These are phyloP conservation scores for Mariannaea elegans DNA, from an alignment of 2,329 filamentous ascomycete species.

Conservation along the genomic window DNA sequence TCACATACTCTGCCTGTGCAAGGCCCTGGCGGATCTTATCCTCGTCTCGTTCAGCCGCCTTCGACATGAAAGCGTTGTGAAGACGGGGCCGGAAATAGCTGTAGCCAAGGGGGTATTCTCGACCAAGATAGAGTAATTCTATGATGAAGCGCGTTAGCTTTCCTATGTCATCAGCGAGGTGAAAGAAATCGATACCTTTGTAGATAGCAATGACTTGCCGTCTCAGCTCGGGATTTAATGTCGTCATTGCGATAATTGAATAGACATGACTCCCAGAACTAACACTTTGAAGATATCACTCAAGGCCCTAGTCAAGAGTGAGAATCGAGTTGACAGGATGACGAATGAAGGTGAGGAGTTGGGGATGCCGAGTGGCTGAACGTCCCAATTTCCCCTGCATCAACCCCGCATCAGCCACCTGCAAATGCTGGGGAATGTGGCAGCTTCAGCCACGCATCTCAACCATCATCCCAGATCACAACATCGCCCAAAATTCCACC, in stretches of 20 bases:
- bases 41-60: constrained; percentile 75
- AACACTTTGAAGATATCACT: neutral
- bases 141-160: no score
- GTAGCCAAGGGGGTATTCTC: constrained; percentile 86
- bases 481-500: neutral
- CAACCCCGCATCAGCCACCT: constrained; percentile 29
- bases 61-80: constrained; percentile 85
- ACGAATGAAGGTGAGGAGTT: neutral
- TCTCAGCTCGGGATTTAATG: constrained; percentile 67
- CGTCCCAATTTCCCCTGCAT: neutral
- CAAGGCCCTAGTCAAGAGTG: neutral
- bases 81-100: constrained; percentile 82
- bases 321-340: neutral
- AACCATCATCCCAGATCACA: neutral
- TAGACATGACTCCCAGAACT: neutral
- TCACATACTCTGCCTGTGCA: constrained; percentile 83
- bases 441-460: constrained; percentile 32
- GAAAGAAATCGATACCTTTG: constrained; percentile 69
- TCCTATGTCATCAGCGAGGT: no score
- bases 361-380: neutral
- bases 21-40: constrained; percentile 80
- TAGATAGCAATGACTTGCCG: constrained; percentile 85
- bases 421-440: constrained; percentile 17
- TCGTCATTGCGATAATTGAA: constrained; percentile 32
- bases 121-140: constrained; percentile 87